phyloP scores from a whole-genome alignment of 352 stramenopile species.

The Globisporangium acanthophoron region DNA sequence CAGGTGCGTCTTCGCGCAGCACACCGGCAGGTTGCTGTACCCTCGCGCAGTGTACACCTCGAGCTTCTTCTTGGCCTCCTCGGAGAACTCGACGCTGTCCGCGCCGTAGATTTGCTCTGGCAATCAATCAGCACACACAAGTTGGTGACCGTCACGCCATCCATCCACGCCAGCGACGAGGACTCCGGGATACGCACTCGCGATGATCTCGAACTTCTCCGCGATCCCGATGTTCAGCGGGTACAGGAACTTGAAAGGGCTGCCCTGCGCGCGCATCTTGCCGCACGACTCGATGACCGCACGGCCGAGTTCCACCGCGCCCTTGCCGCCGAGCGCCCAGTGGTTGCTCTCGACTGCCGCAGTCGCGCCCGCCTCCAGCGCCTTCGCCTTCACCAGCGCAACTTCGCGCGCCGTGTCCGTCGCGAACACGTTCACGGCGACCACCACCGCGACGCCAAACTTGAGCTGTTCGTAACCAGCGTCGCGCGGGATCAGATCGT shows the following conservation, averaged over 20 bases:
- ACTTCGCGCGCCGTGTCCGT: conserved; percentile 86
- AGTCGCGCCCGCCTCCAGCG: conserved; percentile 91
- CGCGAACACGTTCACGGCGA: conserved; percentile 89
- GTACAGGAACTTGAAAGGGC: conserved; percentile 96
- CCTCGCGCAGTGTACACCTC: conserved; percentile 82
- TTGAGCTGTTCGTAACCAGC: conserved; percentile 27
- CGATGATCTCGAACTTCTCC: conserved; percentile 96
- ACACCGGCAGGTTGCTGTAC: conserved; percentile 87
- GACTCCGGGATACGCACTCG: conserved; percentile 90
- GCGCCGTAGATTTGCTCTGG: conserved; percentile 96
- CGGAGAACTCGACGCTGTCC: conserved; percentile 91
- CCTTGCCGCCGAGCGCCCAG: conserved; percentile 67
- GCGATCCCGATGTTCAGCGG: conserved; percentile 87
- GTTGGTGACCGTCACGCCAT: conserved; percentile 68
- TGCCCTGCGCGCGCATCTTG: conserved; percentile 61
- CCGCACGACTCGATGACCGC: conserved; percentile 92
- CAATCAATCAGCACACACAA: conserved; percentile 19
- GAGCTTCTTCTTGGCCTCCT: conserved; percentile 93
- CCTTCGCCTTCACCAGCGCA: conserved; percentile 89
- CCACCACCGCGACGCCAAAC: conserved; percentile 95
- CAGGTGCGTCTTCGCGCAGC: conserved; percentile 99
- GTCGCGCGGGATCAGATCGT: not conserved
- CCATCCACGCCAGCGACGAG: conserved; percentile 50
- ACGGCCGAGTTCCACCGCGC: conserved; percentile 88
- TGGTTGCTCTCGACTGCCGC: conserved; percentile 94